Conservation (phyloP, 345 rosid genomes). For the Carallia brachiata region DNA sequence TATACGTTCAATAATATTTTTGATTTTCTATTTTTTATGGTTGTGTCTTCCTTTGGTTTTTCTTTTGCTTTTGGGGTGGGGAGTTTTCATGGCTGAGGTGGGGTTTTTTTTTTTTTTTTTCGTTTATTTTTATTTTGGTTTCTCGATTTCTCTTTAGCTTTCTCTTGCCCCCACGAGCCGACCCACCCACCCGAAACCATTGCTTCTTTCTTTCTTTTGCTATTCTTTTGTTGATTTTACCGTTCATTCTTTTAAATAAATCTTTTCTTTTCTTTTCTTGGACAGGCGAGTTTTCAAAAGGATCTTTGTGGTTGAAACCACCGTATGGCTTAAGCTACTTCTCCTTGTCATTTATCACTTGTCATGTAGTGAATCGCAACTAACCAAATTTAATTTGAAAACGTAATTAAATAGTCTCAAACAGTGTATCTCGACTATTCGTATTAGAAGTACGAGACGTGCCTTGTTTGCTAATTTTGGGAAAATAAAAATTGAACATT, state of each 20-base stretch:
- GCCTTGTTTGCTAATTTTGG: no score
- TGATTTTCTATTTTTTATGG: neutral
- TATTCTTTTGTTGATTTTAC: neutral
- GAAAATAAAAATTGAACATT: no score
- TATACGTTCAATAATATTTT: neutral
- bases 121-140: neutral
- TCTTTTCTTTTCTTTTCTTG: no score
- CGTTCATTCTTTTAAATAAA: neutral
- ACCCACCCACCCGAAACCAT: constrained; percentile 17
- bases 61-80: neutral
- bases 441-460: no score
- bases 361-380: no score
- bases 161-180: constrained; percentile 37
- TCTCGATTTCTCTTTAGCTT: constrained; percentile 35
- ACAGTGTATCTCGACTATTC: no score
- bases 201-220: constrained; percentile 12
- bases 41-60: neutral
- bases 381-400: no score
- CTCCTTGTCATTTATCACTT: no score
- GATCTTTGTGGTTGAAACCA: no score
- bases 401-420: no score
- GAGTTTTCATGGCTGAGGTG: constrained; percentile 29
- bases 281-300: no score
- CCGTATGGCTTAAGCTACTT: no score
- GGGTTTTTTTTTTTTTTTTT: constrained; percentile 10